Conservation (phyloP, 345 rosid genomes). For the Euphorbia lathyris region DNA sequence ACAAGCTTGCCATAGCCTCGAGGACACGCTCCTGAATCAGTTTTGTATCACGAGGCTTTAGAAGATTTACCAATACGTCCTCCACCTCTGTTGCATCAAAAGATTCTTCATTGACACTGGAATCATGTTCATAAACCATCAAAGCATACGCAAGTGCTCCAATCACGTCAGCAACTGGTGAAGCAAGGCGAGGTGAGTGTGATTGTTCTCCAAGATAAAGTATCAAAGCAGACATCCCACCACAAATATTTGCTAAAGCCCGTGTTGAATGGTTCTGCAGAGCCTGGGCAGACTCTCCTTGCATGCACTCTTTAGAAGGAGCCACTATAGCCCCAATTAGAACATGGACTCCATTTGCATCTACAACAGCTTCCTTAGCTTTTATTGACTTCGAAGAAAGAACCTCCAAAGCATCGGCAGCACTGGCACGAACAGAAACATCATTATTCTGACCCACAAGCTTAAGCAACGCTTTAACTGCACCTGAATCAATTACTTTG, state of each 20-base stretch:
- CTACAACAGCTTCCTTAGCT: constrained; percentile 57
- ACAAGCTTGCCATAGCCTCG: constrained; percentile 91
- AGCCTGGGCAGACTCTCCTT: constrained; percentile 53
- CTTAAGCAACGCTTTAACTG: constrained; percentile 59
- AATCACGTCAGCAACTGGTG: constrained; percentile 70
- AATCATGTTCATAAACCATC: constrained; percentile 54
- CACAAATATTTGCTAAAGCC: constrained; percentile 72
- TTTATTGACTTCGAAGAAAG: constrained; percentile 60
- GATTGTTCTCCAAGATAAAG: constrained; percentile 64
- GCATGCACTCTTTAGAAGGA: constrained; percentile 75
- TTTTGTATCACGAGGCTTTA: constrained; percentile 65
- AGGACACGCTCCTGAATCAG: constrained; percentile 75
- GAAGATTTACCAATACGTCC: constrained; percentile 47
- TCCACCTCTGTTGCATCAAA: constrained; percentile 61
- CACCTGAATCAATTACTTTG: constrained; percentile 69
- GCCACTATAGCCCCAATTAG: constrained; percentile 77
- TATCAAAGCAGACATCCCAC: constrained; percentile 71
- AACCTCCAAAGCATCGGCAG: constrained; percentile 80
- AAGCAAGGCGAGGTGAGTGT: constrained; percentile 63
- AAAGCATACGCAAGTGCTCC: constrained; percentile 87
- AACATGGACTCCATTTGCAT: constrained; percentile 61
- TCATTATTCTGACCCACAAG: constrained; percentile 55
- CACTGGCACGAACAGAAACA: constrained; percentile 63
- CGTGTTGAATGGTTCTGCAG: constrained; percentile 67
- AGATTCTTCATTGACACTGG: constrained; percentile 46